Percentiles rank a stretch among this genome's conserved stretches.
Conservation (phyloP, 2,329 filamentous ascomycete genomes). For the Teratosphaeria pseudoeucalypti region DNA sequence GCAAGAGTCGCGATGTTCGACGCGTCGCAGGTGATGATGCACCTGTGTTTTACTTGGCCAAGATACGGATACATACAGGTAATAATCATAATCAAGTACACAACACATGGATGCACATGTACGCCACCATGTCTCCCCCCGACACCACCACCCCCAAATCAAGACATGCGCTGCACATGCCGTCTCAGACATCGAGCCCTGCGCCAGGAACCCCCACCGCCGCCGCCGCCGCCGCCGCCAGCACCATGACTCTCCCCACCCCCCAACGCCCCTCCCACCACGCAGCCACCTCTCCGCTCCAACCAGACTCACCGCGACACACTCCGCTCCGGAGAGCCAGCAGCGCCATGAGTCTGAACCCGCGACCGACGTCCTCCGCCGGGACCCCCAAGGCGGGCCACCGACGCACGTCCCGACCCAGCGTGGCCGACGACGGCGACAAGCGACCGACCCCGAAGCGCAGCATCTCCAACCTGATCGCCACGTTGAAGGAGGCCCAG, state of each 20-base stretch:
- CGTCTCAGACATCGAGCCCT: neutral
- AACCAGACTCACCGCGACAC: slow-evolving; percentile 3
- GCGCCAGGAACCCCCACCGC: neutral
- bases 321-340: slow-evolving; percentile 12
- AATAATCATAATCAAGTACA: no score
- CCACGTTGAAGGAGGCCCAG: slow-evolving; percentile 23
- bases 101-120: neutral
- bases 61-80: neutral
- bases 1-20: neutral
- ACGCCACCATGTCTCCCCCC: neutral
- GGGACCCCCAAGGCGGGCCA: slow-evolving; percentile 10
- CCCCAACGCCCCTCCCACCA: slow-evolving; percentile 3
- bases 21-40: neutral
- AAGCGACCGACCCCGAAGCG: slow-evolving; percentile 22
- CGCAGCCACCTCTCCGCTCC: slow-evolving; percentile 4
- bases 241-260: slow-evolving; percentile 1
- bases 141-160: neutral
- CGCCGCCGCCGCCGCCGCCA: slow-evolving; percentile 1
- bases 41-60: neutral
- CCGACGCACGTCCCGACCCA: slow-evolving; percentile 17
- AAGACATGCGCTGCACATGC: neutral
- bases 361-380: neutral
- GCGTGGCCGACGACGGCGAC: slow-evolving; percentile 15
- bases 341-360: slow-evolving; percentile 18
- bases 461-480: slow-evolving; percentile 24